Conservation (phyloP, 1,139 yeast species). For the Sugiyamaella castrensis region DNA sequence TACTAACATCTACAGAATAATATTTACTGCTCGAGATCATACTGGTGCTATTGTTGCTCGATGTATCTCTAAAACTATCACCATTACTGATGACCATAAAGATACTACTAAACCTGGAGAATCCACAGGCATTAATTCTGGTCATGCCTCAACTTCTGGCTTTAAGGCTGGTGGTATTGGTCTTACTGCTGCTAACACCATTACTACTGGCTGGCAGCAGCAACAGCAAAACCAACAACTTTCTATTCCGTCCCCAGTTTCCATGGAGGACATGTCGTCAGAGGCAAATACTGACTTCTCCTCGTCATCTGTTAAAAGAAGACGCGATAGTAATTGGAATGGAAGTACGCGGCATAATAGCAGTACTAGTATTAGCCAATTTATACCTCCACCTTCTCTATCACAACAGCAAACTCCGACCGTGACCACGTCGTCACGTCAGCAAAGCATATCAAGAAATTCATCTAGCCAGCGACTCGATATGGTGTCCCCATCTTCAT, state of each 20-base stretch:
- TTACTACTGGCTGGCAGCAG: conserved; percentile 1
- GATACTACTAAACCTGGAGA: conserved; percentile 28
- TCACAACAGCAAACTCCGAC: neutral
- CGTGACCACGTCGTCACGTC: conserved; percentile 2
- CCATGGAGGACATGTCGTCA: conserved; percentile 29
- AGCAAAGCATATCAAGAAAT: conserved; percentile 11
- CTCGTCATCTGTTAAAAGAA: conserved; percentile 25
- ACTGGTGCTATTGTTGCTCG: conserved; percentile 66
- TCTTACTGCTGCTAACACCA: neutral
- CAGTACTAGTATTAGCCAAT: neutral
- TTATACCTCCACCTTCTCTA: neutral
- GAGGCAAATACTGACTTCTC: conserved; percentile 27
- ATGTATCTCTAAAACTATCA: conserved; percentile 66
- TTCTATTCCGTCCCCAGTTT: conserved; percentile 26
- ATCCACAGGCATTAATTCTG: neutral
- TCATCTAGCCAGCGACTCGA: conserved; percentile 14
- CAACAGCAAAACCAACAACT: neutral
- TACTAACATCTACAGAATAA: conserved; percentile 40
- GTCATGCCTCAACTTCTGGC: neutral
- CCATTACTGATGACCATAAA: conserved; percentile 92
- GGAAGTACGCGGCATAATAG: conserved; percentile 16
- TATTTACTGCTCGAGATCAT: conserved; percentile 65
- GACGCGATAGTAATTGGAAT: conserved; percentile 29
- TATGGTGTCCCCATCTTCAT: conserved; percentile 21
- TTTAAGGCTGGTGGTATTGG: neutral